These are phyloP conservation scores for Fusarium begoniae DNA, from an alignment of 2,329 filamentous ascomycete species.

Conservation along the genomic window DNA sequence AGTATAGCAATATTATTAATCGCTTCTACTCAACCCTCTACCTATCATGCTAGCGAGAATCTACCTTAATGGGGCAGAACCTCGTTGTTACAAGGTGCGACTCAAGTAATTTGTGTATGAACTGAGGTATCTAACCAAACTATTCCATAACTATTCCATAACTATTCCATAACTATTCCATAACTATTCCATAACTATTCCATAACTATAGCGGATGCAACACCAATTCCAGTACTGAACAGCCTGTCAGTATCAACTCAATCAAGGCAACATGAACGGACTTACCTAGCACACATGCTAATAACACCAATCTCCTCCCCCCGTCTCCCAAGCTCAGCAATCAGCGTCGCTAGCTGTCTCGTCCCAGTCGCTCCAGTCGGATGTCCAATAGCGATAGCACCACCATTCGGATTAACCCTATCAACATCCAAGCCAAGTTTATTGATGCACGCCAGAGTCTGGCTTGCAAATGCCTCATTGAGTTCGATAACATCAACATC, in stretches of 20 bases:
- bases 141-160: neutral
- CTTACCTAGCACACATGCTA: slow-evolving; percentile 28
- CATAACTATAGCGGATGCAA: neutral
- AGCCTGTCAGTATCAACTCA: fast-evolving
- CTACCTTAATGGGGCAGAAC: no score
- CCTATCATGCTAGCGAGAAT: no score
- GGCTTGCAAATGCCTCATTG: slow-evolving; percentile 80
- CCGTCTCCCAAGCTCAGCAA: neutral
- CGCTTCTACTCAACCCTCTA: fast-evolving
- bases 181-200: no score
- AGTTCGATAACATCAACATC: slow-evolving; percentile 90
- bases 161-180: no score
- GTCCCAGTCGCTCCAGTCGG: slow-evolving; percentile 84
- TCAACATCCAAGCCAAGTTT: slow-evolving; percentile 72
- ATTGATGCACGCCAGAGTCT: slow-evolving; percentile 74
- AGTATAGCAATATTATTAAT: neutral
- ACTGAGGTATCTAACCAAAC: no score
- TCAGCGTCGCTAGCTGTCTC: slow-evolving; percentile 8
- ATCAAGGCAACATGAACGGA: fast-evolving
- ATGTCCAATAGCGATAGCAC: slow-evolving; percentile 89
- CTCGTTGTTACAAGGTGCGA: no score
- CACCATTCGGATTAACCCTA: slow-evolving; percentile 88
- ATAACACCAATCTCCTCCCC: slow-evolving; percentile 13
- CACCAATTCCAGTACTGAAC: neutral
- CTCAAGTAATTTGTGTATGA: no score